A percentile compares a stretch with the other conserved stretches of the same genome.
These are phyloP conservation scores for Brassica balearica DNA, from an alignment of 441 rosid species.

Conservation along the genomic window DNA sequence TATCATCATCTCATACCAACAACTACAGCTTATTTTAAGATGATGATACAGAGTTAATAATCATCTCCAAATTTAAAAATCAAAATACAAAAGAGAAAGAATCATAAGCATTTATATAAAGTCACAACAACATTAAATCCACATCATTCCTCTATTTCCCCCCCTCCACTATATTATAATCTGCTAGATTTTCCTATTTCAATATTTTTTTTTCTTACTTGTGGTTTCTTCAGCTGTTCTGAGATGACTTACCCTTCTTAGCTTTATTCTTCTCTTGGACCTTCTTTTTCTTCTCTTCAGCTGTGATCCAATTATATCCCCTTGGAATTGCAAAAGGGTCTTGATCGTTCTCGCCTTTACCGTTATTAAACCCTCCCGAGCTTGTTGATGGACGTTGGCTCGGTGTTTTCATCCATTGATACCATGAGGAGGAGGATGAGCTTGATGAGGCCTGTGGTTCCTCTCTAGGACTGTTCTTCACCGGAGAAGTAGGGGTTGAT, in stretches of 20 bases:
- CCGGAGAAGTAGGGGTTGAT: constrained; percentile 71
- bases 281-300: constrained; percentile 97
- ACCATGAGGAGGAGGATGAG: constrained; percentile 97
- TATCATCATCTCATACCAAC: constrained; percentile 11
- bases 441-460: constrained; percentile 48
- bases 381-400: constrained; percentile 69
- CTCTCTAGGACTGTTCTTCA: constrained; percentile 66
- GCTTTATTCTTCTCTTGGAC: constrained; percentile 91
- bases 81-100: constrained; percentile 27
- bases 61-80: constrained; percentile 16
- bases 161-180: constrained; percentile 29
- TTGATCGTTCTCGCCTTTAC: constrained; percentile 67
- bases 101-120: constrained; percentile 37
- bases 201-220: constrained; percentile 35
- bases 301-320: constrained; percentile 85
- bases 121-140: constrained; percentile 35
- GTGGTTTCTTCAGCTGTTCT: constrained; percentile 39
- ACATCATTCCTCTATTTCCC: constrained; percentile 14
- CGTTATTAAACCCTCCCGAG: constrained; percentile 34
- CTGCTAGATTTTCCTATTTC: constrained; percentile 41
- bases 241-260: constrained; percentile 55
- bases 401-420: constrained; percentile 97
- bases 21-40: constrained; percentile 36
- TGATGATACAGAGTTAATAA: neutral
- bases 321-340: constrained; percentile 88